Conservation (phyloP, 495 filamentous ascomycete species). For the Eremomyces bilateralis region DNA sequence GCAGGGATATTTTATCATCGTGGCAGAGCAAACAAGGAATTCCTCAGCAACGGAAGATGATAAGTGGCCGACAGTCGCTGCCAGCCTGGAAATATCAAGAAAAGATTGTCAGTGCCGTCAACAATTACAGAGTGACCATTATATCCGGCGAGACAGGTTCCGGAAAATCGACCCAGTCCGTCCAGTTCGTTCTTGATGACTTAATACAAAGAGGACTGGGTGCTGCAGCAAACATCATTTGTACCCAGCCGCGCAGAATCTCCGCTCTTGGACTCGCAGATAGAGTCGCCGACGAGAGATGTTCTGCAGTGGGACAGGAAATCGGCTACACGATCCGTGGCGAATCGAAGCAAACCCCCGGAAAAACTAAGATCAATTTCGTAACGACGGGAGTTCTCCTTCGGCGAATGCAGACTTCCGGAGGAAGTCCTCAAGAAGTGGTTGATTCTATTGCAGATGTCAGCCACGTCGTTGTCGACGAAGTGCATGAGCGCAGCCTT, state of each 20-base stretch:
- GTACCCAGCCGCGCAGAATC: slow-evolving; percentile 86
- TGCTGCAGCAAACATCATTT: slow-evolving; percentile 69
- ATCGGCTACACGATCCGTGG: slow-evolving; percentile 90
- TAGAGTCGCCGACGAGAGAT: slow-evolving; percentile 81
- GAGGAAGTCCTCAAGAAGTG: slow-evolving; percentile 48
- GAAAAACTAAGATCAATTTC: slow-evolving; percentile 74
- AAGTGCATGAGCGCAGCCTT: slow-evolving; percentile 88
- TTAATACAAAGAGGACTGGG: slow-evolving; percentile 60
- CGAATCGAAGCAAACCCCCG: slow-evolving; percentile 47
- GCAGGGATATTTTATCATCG: not conserved
- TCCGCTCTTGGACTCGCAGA: slow-evolving; percentile 87
- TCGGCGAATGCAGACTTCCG: slow-evolving; percentile 67
- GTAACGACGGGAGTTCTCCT: slow-evolving; percentile 95
- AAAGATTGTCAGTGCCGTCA: slow-evolving; percentile 49
- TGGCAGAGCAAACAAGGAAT: slow-evolving; percentile 33
- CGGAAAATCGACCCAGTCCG: slow-evolving; percentile 90
- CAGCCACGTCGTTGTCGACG: slow-evolving; percentile 88
- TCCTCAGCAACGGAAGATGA: slow-evolving; percentile 45
- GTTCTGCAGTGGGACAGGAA: slow-evolving; percentile 59
- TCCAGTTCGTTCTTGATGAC: slow-evolving; percentile 89
- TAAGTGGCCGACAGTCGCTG: slow-evolving; percentile 41
- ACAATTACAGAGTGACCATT: slow-evolving; percentile 65
- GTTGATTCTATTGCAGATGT: slow-evolving; percentile 59
- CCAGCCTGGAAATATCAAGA: slow-evolving; percentile 77
- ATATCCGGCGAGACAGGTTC: slow-evolving; percentile 93